A percentile compares a stretch with the other conserved stretches of the same genome.
These are phyloP conservation scores for Fragaria ananassa DNA, from an alignment of 306 rosid genomes.

Conservation along the genomic window DNA sequence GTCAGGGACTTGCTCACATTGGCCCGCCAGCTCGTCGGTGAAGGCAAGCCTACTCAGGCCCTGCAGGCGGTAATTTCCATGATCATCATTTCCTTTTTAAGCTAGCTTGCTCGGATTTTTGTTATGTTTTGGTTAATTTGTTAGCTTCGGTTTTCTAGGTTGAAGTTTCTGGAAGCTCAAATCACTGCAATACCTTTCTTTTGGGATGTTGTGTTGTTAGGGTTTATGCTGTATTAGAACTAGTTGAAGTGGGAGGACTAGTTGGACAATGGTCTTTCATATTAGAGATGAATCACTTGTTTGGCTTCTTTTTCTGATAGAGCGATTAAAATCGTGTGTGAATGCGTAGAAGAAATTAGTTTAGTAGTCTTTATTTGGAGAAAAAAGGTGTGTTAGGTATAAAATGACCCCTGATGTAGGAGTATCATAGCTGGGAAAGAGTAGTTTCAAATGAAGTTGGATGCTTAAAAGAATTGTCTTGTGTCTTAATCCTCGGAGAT, in stretches of 20 bases:
- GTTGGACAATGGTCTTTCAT: not conserved
- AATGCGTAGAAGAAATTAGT: not conserved
- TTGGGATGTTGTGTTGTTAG: conserved; percentile 3
- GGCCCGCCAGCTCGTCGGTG: conserved; percentile 74
- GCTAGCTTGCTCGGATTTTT: not conserved
- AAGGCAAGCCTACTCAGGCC: conserved; percentile 90
- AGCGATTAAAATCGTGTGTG: not conserved
- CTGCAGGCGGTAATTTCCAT: conserved; percentile 66
- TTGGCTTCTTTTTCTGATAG: not conserved
- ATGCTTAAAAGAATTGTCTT: not conserved
- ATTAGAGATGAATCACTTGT: not conserved
- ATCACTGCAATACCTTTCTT: not conserved
- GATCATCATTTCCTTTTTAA: not conserved
- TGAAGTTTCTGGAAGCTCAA: not conserved
- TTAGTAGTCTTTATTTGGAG: not conserved
- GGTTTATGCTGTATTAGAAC: not conserved
- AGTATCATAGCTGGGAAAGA: not conserved
- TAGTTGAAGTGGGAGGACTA: not conserved
- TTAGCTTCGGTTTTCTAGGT: not conserved
- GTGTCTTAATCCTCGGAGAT: not conserved
- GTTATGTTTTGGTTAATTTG: not conserved
- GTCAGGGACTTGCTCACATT: conserved; percentile 61
- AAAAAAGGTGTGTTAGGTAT: not conserved
- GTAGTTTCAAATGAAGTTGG: not conserved
- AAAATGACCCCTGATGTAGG: not conserved